phyloP scores from a whole-genome alignment of 2,329 filamentous ascomycete genomes.

The Ilyonectria sp. region DNA sequence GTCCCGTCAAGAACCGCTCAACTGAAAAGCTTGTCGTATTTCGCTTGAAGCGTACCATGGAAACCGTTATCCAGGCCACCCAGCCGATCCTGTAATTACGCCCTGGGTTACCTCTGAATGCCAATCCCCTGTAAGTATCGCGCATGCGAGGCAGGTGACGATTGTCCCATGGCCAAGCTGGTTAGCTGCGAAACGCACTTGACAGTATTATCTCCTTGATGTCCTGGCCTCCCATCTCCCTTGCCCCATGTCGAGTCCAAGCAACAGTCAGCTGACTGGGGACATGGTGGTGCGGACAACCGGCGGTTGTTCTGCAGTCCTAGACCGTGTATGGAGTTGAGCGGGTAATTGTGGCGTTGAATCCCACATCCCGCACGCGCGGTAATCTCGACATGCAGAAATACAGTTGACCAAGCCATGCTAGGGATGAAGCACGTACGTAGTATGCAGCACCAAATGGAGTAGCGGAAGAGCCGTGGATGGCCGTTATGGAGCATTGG shows the following conservation, averaged over 20 bases:
- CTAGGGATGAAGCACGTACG: conserved; percentile 24
- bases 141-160: conserved; percentile 24
- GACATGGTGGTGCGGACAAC: conserved; percentile 20
- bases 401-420: conserved; percentile 9
- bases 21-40: conserved; percentile 1
- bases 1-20: background rate
- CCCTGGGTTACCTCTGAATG: conserved; percentile 17
- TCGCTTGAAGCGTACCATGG: background rate
- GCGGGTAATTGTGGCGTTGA: conserved; percentile 32
- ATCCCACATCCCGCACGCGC: conserved; percentile 31
- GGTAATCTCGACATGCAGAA: conserved; percentile 32
- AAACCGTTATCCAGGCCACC: background rate
- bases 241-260: conserved; percentile 8
- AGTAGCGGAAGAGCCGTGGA: background rate
- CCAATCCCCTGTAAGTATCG: conserved; percentile 27
- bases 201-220: conserved; percentile 6
- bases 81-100: background rate
- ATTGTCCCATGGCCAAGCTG: conserved; percentile 31
- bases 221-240: background rate
- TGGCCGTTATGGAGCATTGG: conserved; percentile 8
- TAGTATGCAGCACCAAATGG: conserved; percentile 5
- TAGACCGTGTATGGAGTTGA: background rate
- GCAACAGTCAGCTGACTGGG: conserved; percentile 20
- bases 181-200: conserved; percentile 26
- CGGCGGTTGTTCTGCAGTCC: background rate